phyloP scores from a whole-genome alignment of 176 grass and related monocot species.

The Avena sativa region DNA sequence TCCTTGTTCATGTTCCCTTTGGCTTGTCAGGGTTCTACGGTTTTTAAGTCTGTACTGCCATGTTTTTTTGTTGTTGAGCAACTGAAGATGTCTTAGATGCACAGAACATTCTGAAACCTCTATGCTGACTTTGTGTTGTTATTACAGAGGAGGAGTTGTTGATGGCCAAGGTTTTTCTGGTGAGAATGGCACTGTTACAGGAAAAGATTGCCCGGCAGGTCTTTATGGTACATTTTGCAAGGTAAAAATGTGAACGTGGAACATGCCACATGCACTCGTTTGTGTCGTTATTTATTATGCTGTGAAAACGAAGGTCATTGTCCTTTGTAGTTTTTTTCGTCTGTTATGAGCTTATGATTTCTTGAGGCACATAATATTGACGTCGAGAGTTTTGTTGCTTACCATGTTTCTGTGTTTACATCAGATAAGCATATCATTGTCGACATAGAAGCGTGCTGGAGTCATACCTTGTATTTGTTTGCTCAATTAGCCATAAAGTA shows the following conservation, averaged over 20 bases:
- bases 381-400: conserved; percentile 17
- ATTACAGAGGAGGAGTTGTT: conserved; percentile 72
- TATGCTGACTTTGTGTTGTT: conserved; percentile 29
- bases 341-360: neutral
- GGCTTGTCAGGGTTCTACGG: neutral
- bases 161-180: conserved; percentile 77
- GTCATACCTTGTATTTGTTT: conserved; percentile 20
- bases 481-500: conserved; percentile 28
- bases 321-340: conserved; percentile 4
- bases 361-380: neutral
- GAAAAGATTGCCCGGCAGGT: conserved; percentile 88
- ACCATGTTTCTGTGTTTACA: conserved; percentile 15
- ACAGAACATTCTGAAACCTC: conserved; percentile 14
- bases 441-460: neutral
- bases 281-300: conserved; percentile 26
- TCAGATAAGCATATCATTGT: conserved; percentile 16
- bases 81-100: conserved; percentile 25
- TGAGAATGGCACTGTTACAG: conserved; percentile 88
- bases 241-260: conserved; percentile 56
- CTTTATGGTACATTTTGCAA: conserved; percentile 99
- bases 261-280: neutral
- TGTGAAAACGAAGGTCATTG: conserved; percentile 5
- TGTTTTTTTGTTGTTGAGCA: conserved; percentile 19
- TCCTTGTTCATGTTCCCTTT: neutral
- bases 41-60: conserved; percentile 12